These are phyloP conservation scores for Exophiala oligosperma DNA, from an alignment of 2,329 filamentous ascomycete genomes.

Conservation along the genomic window DNA sequence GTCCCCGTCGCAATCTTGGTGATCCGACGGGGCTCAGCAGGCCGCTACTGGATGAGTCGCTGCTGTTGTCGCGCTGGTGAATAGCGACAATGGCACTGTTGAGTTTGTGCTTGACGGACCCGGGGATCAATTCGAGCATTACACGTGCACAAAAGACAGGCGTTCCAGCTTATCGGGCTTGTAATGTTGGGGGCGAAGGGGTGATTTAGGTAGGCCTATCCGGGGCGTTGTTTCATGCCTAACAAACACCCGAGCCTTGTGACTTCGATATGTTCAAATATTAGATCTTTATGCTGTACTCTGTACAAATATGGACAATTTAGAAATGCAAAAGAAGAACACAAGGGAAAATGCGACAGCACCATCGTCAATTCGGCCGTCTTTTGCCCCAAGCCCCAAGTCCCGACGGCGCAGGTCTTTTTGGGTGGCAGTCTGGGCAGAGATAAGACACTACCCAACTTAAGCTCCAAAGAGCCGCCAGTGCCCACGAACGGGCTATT, in stretches of 20 bases:
- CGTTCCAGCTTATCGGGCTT: background rate
- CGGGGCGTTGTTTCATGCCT: background rate
- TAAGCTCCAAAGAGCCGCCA: no score
- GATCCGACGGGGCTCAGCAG: conserved; percentile 15
- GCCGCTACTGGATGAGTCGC: conserved; percentile 12
- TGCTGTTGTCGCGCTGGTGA: conserved; percentile 12
- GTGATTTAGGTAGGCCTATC: background rate
- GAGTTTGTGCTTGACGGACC: conserved; percentile 13
- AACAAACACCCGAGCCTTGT: background rate
- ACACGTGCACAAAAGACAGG: conserved; percentile 3
- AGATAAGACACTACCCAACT: no score
- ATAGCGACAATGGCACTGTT: background rate
- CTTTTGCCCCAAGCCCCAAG: no score
- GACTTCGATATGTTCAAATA: background rate
- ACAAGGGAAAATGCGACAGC: no score
- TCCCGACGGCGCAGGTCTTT: no score
- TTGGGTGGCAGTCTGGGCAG: no score
- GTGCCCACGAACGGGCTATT: no score
- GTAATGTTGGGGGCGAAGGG: background rate
- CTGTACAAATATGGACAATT: no score
- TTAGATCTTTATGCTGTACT: no score
- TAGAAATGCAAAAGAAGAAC: no score
- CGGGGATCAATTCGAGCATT: conserved; percentile 19
- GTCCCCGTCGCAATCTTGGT: conserved; percentile 11
- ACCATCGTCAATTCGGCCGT: no score